Percentiles rank a stretch among this genome's conserved stretches.
Conservation (phyloP, 2,329 filamentous ascomycete genomes). For the Metarhizium anisopliae region DNA sequence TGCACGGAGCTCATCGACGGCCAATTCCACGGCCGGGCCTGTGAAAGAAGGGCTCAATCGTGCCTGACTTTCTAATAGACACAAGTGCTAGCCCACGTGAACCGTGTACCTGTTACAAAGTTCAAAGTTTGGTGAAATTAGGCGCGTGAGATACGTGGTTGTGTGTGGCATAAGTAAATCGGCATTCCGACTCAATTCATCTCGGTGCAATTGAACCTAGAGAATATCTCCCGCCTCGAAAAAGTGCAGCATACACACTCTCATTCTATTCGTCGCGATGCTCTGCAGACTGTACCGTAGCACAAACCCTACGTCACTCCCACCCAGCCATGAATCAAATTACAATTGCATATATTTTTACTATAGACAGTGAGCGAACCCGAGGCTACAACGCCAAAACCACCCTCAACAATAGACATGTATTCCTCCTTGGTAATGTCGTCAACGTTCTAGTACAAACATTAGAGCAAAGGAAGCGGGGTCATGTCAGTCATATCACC, state of each 20-base stretch:
- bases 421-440: constrained; percentile 1
- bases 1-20: neutral
- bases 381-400: neutral
- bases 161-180: no score
- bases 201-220: no score
- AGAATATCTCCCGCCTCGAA: no score
- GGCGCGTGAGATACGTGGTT: no score
- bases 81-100: neutral
- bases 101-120: no score
- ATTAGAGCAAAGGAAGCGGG: neutral
- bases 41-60: neutral
- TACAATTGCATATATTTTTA: neutral
- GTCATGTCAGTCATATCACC: constrained; percentile 3
- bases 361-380: neutral
- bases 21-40: neutral
- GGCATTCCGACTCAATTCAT: no score
- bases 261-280: no score
- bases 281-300: no score
- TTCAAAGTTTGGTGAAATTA: no score
- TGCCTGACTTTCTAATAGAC: no score
- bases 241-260: no score
- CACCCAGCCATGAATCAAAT: neutral
- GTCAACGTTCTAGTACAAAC: constrained; percentile 1
- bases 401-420: neutral
- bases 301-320: no score